Evolutionary conservation across 495 filamentous ascomycete genomes (phyloP).

Genomic region (Podospora sp.): DNA sequence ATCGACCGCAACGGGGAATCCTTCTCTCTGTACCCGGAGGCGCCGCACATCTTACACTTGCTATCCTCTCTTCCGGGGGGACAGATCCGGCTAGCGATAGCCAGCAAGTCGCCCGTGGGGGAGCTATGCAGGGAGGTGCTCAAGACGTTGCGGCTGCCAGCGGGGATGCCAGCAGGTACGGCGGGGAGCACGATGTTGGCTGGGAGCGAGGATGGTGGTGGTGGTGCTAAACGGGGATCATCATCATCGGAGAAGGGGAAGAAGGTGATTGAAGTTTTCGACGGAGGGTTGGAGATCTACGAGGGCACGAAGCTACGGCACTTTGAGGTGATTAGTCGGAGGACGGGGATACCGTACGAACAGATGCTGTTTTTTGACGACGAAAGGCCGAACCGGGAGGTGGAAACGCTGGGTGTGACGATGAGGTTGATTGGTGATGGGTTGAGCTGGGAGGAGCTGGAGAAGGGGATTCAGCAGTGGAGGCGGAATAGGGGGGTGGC

Average conservation of each 20-base stretch:
- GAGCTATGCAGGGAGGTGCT: slow-evolving; percentile 82
- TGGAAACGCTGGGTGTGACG: slow-evolving; percentile 79
- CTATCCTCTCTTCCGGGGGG: slow-evolving; percentile 38
- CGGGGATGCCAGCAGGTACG: background rate
- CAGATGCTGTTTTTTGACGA: slow-evolving; percentile 99
- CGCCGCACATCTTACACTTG: slow-evolving; percentile 69
- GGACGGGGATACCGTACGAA: slow-evolving; percentile 65
- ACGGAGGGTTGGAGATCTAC: slow-evolving; percentile 82
- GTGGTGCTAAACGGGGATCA: background rate
- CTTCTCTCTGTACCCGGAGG: slow-evolving; percentile 80
- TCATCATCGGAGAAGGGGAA: slow-evolving; percentile 40
- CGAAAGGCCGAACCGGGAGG: slow-evolving; percentile 82
- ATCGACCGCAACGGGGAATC: slow-evolving; percentile 70
- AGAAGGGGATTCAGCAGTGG: slow-evolving; percentile 80
- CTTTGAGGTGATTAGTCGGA: slow-evolving; percentile 70
- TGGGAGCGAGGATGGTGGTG: background rate
- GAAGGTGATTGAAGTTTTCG: slow-evolving; percentile 75
- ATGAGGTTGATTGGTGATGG: slow-evolving; percentile 80
- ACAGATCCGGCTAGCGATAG: slow-evolving; percentile 68
- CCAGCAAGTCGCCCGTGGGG: slow-evolving; percentile 80
- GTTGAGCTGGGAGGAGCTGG: slow-evolving; percentile 75
- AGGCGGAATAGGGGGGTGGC: slow-evolving; percentile 56
- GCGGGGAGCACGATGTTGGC: background rate
- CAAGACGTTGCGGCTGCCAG: slow-evolving; percentile 64
- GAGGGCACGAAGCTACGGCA: slow-evolving; percentile 84